phyloP scores from a whole-genome alignment of 768 basidiomycete genomes.

The Grammothele lineata region DNA sequence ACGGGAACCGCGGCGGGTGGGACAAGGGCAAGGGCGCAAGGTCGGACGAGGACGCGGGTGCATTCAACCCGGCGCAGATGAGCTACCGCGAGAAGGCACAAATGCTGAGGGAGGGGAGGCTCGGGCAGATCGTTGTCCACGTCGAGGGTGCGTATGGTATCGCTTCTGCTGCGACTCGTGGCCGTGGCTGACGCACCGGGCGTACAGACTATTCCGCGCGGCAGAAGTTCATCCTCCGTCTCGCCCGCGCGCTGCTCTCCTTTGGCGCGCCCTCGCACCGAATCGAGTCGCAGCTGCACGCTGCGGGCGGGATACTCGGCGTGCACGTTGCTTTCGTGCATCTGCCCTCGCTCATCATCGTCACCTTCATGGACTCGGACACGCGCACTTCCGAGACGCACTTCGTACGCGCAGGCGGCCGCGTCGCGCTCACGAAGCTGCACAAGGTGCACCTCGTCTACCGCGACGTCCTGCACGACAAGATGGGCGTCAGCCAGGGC shows the following conservation, averaged over 20 bases:
- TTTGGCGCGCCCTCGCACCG: constrained; percentile 95
- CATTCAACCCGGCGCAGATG: not conserved
- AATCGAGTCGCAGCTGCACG: constrained; percentile 81
- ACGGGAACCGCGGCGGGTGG: not conserved
- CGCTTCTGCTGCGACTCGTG: not conserved
- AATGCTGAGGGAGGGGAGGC: constrained; percentile 13
- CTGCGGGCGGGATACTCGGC: constrained; percentile 75
- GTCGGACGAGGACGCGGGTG: not conserved
- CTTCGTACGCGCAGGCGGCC: constrained; percentile 79
- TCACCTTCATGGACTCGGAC: constrained; percentile 76
- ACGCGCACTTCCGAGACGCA: constrained; percentile 72
- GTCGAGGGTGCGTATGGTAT: constrained; percentile 18
- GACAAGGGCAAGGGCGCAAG: not conserved
- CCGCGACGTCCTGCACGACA: constrained; percentile 81
- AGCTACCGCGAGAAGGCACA: constrained; percentile 11
- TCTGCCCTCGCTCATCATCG: constrained; percentile 72
- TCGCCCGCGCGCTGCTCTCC: constrained; percentile 84
- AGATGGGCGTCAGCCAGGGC: constrained; percentile 69
- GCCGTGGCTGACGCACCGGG: not conserved
- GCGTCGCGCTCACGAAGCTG: constrained; percentile 77
- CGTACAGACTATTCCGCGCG: constrained; percentile 11
- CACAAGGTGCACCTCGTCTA: constrained; percentile 83
- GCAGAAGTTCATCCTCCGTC: constrained; percentile 75
- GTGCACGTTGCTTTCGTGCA: constrained; percentile 82
- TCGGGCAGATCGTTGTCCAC: constrained; percentile 16